phyloP scores from a whole-genome alignment of 495 filamentous ascomycete genomes.

The Talaromyces wortmannii region DNA sequence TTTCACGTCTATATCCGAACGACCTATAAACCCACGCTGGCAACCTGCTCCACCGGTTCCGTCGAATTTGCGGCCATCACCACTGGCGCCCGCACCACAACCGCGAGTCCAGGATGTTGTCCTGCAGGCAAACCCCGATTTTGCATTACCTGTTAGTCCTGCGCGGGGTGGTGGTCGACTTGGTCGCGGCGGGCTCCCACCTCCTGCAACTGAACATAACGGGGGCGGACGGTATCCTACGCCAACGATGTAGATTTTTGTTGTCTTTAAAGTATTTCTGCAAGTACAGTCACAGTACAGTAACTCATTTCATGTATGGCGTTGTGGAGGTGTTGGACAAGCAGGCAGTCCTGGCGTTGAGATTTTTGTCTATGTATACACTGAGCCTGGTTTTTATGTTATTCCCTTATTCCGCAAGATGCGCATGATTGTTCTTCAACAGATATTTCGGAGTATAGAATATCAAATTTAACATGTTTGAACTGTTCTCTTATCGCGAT shows the following conservation, averaged over 20 bases:
- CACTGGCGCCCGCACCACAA: constrained; percentile 12
- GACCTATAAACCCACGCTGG: constrained; percentile 85
- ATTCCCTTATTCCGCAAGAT: too few species aligned
- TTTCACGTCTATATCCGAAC: constrained; percentile 80
- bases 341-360: not conserved
- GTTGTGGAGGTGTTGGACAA: not conserved
- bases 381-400: too few species aligned
- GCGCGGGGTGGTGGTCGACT: constrained; percentile 12
- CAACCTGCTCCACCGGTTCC: constrained; percentile 36
- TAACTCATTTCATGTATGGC: not conserved
- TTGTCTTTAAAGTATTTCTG: not conserved
- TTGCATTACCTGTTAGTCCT: constrained; percentile 42
- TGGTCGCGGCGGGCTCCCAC: constrained; percentile 20
- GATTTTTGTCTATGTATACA: not conserved
- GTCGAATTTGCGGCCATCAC: constrained; percentile 7
- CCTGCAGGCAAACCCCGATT: constrained; percentile 68
- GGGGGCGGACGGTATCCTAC: not conserved
- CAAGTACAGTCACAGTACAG: not conserved
- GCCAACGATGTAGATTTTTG: not conserved
- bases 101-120: constrained; percentile 50
- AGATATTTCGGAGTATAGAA: too few species aligned
- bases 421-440: too few species aligned
- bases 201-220: constrained; percentile 8
- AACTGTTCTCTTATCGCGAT: too few species aligned
- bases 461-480: too few species aligned